Evolutionary conservation across 2,329 filamentous ascomycete genomes (phyloP), one percentile per base, ranked within the genome.

Genomic region (Colletotrichum limetticola): DNA sequence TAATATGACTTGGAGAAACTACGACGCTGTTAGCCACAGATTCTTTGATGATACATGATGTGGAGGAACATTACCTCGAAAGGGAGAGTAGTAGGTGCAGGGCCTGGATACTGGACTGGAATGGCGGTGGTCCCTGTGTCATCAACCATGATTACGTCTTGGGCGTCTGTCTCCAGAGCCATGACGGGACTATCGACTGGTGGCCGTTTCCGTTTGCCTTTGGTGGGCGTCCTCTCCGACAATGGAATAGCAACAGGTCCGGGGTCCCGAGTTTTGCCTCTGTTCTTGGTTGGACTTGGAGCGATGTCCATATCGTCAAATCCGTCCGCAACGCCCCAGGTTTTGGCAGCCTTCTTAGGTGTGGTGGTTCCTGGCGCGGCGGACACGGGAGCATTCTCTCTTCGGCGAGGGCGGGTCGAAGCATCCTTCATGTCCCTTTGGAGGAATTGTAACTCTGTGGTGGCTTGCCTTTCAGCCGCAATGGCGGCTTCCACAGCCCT

Each of bases 371-470:
- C 77, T 4, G 76, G 77, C 19, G 62, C 70, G 30, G 68, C 72
- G 5, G 75, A 65, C 58, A 70, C 69, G 74, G 77, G 75, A 75
- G 76, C 77, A 63, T 65, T 57, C 19, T 86, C 87, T 77, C 85
- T 89, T 68, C 89, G 80, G 75, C 84, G 87, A 65, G 82, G 85
- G 76, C 81, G 86, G 76, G 80, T 87, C 53, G 77, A 83, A 61
- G 84, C 91, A 76, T 94, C 92, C 52, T 87, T 88, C 76, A 94
- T 83, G 78, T 96, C 94, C 75, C 93, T 90, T 78, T 92, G 90
- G 32, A 93, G 85, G 78, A 97, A 97, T 75, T 92, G 88, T 72
- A 93, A 88, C 79, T 94, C 92, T 1, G 92, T 94, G 68, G 90
- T 86, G 62, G 90, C 89, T 72, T 87, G 90, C 76, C 91, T 90